Evolutionary conservation across 345 rosid species (phyloP), one percentile per base, ranked within the genome.

Genomic region (Camelina hispida): DNA sequence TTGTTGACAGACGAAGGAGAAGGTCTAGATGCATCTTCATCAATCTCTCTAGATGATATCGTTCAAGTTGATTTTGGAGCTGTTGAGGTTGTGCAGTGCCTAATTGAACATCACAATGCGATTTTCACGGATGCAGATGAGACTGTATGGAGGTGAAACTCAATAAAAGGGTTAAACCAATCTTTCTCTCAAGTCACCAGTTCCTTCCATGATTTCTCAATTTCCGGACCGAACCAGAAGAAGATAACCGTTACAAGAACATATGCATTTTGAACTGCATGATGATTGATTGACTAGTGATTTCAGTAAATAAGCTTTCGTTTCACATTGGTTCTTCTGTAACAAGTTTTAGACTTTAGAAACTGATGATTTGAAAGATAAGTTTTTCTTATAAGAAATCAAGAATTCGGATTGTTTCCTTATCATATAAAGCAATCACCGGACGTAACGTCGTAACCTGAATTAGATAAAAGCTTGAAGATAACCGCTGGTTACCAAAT

Each of bases 81-180:
- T 37, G 91, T 94, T 0, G 97, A 91, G 79, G 91, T 88, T 80
- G 83, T 91, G 38, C 91, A 88, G 72, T 87, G 93, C 81, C 84
- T 91, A n/a, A 82, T 94, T 62, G 96, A 91, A 75, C 96, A 90
- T 42, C 97, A 94, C 83, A 91, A 91, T 44, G 83, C 88, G 3
- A 86, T 90, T 67, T 94, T 94, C 84, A 90, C 89, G 0, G 98
- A 94, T 76, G 95, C 96, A 57, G 74, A 60, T 18, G 74, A 78
- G 65, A 78, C 78, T 72, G 59, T 72, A 9, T 78, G 81, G 78
- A 78, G 74, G 53, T 78, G 78, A 72, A 59, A 20, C 25, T 37
- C 9, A 7, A 65, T 30, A 25, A 9, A 56, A 15, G 34, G 15
- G 4, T 40, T 28, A 28, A 60, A 76, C 67, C 54, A 55, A 54